Evolutionary conservation across 1,139 yeast species (phyloP).

Genomic region (Geotrichum reessii): DNA sequence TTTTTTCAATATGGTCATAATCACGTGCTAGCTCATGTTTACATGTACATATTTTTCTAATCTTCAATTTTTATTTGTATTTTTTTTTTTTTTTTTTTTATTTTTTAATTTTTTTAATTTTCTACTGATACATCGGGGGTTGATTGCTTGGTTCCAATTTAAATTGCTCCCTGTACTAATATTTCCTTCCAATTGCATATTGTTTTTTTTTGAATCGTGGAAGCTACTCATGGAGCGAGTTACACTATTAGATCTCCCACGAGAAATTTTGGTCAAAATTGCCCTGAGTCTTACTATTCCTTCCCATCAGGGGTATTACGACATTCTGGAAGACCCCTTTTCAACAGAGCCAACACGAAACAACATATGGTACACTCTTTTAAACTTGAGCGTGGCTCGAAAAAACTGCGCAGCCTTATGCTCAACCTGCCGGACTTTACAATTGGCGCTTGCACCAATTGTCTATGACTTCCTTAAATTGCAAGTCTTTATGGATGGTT

Average conservation of each 20-base stretch:
- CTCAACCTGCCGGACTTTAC: background rate
- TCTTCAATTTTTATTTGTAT: no score
- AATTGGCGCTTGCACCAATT: background rate
- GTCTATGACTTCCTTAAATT: background rate
- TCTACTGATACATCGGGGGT: background rate
- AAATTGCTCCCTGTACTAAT: background rate
- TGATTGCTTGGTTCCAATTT: background rate
- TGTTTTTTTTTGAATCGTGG: background rate
- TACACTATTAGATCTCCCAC: background rate
- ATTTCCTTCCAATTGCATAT: no score
- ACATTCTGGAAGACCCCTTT: background rate
- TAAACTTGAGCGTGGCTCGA: background rate
- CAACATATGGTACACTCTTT: background rate
- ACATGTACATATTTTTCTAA: background rate
- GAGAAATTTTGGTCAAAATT: background rate
- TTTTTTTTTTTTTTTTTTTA: background rate
- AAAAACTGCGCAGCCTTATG: background rate
- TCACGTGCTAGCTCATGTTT: background rate
- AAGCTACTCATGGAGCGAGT: background rate
- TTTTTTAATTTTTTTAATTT: background rate
- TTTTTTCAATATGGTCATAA: background rate
- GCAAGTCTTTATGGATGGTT: background rate
- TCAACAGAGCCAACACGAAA: background rate
- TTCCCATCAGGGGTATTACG: background rate
- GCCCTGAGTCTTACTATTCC: background rate